phyloP scores from a whole-genome alignment of 164 flowering plant species.

The Chimonanthus praecox region DNA sequence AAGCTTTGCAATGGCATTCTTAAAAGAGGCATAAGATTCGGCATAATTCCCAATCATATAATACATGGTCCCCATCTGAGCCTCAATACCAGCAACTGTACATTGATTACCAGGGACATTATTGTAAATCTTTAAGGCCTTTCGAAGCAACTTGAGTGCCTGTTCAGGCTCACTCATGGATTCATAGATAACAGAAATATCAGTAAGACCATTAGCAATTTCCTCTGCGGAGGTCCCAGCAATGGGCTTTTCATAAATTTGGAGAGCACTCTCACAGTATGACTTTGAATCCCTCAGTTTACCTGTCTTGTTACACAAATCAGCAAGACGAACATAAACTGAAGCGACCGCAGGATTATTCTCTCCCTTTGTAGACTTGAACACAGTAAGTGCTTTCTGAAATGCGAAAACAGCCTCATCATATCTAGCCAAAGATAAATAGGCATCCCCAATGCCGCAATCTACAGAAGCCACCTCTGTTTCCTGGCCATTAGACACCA shows the following conservation, averaged over 20 bases:
- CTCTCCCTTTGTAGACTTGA: slow-evolving; percentile 83
- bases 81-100: slow-evolving; percentile 87
- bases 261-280: slow-evolving; percentile 85
- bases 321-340: slow-evolving; percentile 85
- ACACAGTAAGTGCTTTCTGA: slow-evolving; percentile 83
- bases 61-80: slow-evolving; percentile 91
- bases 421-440: slow-evolving; percentile 66
- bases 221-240: slow-evolving; percentile 79
- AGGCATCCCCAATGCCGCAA: slow-evolving; percentile 87
- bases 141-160: slow-evolving; percentile 72
- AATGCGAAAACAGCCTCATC: slow-evolving; percentile 90
- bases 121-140: slow-evolving; percentile 63
- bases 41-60: slow-evolving; percentile 73
- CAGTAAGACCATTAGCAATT: slow-evolving; percentile 81
- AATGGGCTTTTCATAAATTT: slow-evolving; percentile 70
- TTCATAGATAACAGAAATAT: slow-evolving; percentile 87
- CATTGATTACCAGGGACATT: slow-evolving; percentile 88
- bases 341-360: slow-evolving; percentile 83
- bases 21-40: slow-evolving; percentile 63
- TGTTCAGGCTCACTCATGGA: slow-evolving; percentile 81
- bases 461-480: slow-evolving; percentile 80
- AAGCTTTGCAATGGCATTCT: slow-evolving; percentile 60
- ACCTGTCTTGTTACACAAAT: slow-evolving; percentile 76
- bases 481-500: slow-evolving; percentile 82
- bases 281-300: slow-evolving; percentile 72